A percentile compares a stretch with the other conserved stretches of the same genome.
Evolutionary conservation across 352 stramenopile species (phyloP).

Genomic region (Thraustotheca clavata): DNA sequence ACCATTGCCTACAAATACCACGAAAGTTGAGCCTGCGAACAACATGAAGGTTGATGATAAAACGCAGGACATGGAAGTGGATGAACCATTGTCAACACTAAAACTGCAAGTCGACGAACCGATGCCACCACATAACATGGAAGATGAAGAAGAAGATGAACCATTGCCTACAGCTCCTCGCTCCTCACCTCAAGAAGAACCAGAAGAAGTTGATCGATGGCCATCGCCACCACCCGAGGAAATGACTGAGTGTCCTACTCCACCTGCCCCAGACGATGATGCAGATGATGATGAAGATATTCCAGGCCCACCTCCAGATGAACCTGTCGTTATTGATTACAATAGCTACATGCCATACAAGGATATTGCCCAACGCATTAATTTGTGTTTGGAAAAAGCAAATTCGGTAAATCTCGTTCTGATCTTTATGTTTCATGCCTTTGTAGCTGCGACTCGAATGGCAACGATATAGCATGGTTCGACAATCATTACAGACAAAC

Average conservation of each 20-base stretch:
- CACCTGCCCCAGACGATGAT: background rate
- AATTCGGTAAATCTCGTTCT: background rate
- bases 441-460: conserved; percentile 67
- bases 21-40: background rate
- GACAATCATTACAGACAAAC: conserved; percentile 50
- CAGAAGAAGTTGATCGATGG: too few relatives aligned
- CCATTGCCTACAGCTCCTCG: conserved; percentile 37
- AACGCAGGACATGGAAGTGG: too few relatives aligned
- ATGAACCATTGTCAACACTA: conserved; percentile 27
- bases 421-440: background rate
- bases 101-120: too few relatives aligned
- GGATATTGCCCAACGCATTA: conserved; percentile 63
- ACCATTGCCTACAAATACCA: conserved; percentile 23
- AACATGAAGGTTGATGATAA: conserved; percentile 26
- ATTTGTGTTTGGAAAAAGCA: conserved; percentile 59
- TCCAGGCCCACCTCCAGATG: conserved; percentile 28
- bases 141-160: conserved; percentile 46
- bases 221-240: background rate
- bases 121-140: background rate
- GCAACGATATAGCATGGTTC: conserved; percentile 72
- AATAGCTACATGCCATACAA: conserved; percentile 61
- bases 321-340: conserved; percentile 45
- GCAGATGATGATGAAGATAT: conserved; percentile 26
- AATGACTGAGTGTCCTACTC: background rate
- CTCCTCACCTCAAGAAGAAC: too few relatives aligned